phyloP scores from a whole-genome alignment of 2,329 filamentous ascomycete genomes.

The Fusarium tanahbumbuense region DNA sequence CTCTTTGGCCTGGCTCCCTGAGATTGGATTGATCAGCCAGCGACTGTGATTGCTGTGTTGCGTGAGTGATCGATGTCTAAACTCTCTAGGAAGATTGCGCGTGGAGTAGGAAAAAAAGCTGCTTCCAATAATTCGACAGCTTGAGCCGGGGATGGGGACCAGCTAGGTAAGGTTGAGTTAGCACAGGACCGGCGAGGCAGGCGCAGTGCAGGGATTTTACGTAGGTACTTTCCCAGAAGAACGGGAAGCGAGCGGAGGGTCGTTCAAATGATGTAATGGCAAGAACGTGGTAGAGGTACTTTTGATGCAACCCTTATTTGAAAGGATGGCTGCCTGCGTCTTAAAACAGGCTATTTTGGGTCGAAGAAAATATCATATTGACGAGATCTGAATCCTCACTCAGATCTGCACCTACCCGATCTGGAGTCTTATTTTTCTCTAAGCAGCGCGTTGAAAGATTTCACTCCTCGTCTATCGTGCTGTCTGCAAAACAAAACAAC shows the following conservation, averaged over 20 bases:
- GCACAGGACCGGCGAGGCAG: constrained; percentile 27
- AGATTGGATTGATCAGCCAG: constrained; percentile 38
- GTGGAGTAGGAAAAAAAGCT: constrained; percentile 36
- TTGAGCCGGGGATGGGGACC: constrained; percentile 13
- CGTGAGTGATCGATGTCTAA: not conserved
- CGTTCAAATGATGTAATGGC: constrained; percentile 47
- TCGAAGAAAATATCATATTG: not conserved
- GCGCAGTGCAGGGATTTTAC: constrained; percentile 8
- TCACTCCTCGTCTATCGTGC: not conserved
- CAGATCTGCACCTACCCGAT: not conserved
- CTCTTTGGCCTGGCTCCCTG: constrained; percentile 5
- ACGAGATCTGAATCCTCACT: not conserved
- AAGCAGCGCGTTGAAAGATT: not conserved
- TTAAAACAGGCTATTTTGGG: not conserved
- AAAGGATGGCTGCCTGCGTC: not conserved
- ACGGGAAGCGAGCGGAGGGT: constrained; percentile 38
- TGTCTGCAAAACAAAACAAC: not conserved
- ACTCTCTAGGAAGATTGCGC: constrained; percentile 15
- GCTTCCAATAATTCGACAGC: constrained; percentile 34
- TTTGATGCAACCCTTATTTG: constrained; percentile 1
- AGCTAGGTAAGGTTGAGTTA: constrained; percentile 18
- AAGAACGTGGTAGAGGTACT: constrained; percentile 19
- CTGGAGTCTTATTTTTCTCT: not conserved
- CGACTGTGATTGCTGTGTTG: constrained; percentile 8
- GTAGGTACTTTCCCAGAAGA: constrained; percentile 30